Percentiles rank a stretch among this genome's conserved stretches.
These are phyloP conservation scores for Penicillium canariense DNA, from an alignment of 495 filamentous ascomycete genomes.

Conservation along the genomic window DNA sequence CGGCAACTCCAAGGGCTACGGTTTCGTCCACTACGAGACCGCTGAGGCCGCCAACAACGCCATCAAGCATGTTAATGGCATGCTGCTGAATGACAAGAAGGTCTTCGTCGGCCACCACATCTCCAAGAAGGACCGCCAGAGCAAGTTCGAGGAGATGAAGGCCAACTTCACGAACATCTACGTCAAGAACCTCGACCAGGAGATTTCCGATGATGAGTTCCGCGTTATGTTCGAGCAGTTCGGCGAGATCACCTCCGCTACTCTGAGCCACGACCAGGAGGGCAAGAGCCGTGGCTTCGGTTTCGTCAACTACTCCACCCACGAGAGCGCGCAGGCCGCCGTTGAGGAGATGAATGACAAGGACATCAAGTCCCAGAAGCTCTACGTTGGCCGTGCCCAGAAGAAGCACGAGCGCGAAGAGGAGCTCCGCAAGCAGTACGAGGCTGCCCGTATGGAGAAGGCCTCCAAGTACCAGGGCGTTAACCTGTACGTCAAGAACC, in stretches of 20 bases:
- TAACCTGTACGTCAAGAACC: conserved; percentile 99
- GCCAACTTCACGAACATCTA: conserved; percentile 99
- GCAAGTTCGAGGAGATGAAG: conserved; percentile 99
- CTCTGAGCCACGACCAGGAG: conserved; percentile 83
- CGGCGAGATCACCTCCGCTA: conserved; percentile 93
- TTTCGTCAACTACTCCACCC: conserved; percentile 94
- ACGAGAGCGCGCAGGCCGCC: conserved; percentile 81
- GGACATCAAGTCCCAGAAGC: conserved; percentile 86
- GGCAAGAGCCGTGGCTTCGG: conserved; percentile 97
- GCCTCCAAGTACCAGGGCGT: conserved; percentile 98
- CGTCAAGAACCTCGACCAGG: conserved; percentile 94
- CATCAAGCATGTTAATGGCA: conserved; percentile 99
- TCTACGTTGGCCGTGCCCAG: conserved; percentile 97
- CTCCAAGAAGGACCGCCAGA: conserved; percentile 99
- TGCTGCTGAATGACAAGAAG: conserved; percentile 99
- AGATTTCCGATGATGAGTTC: conserved; percentile 91
- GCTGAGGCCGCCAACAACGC: conserved; percentile 94
- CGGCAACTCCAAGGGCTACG: conserved; percentile 95
- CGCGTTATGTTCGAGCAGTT: conserved; percentile 85
- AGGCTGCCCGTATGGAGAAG: conserved; percentile 96
- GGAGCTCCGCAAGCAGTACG: conserved; percentile 97
- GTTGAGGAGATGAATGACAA: conserved; percentile 91
- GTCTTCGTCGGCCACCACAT: conserved; percentile 99
- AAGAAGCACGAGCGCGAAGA: conserved; percentile 99
- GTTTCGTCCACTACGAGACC: conserved; percentile 99